Conservation (phyloP, 495 filamentous ascomycete genomes). For the Xylaria flabelliformis region DNA sequence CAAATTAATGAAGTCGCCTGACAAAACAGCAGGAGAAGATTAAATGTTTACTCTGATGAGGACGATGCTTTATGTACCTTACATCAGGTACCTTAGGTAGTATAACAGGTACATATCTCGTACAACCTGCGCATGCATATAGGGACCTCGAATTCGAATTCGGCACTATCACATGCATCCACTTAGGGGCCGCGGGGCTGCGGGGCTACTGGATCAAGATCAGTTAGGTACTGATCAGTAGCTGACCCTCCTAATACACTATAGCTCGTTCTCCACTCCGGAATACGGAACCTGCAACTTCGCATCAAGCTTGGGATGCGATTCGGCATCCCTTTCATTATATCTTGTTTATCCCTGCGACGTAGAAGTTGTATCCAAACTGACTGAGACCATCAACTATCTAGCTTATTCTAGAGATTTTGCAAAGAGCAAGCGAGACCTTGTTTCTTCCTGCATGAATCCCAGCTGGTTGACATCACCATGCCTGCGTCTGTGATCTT, state of each 20-base stretch:
- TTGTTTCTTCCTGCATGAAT: background rate
- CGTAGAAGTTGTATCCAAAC: slow-evolving; percentile 6
- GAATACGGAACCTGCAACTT: slow-evolving; percentile 5
- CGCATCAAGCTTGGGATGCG: slow-evolving; percentile 3
- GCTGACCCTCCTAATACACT: background rate
- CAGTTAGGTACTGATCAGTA: too few relatives aligned
- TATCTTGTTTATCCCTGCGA: background rate
- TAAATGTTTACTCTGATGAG: background rate
- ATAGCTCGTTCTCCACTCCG: slow-evolving; percentile 6
- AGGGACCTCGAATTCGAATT: background rate
- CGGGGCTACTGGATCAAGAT: background rate
- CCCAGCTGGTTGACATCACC: background rate
- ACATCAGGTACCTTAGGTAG: too few relatives aligned
- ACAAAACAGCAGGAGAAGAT: background rate
- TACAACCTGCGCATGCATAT: background rate
- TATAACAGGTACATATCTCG: too few relatives aligned
- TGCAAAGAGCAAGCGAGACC: background rate
- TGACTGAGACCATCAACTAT: background rate
- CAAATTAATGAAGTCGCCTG: background rate
- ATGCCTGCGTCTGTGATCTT: slow-evolving; percentile 12
- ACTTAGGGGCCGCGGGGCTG: background rate
- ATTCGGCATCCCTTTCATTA: background rate
- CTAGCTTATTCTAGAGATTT: background rate
- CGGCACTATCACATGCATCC: slow-evolving; percentile 12
- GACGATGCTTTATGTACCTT: background rate